Conservation (phyloP, 306 rosid species). For the Ceratonia siliqua region DNA sequence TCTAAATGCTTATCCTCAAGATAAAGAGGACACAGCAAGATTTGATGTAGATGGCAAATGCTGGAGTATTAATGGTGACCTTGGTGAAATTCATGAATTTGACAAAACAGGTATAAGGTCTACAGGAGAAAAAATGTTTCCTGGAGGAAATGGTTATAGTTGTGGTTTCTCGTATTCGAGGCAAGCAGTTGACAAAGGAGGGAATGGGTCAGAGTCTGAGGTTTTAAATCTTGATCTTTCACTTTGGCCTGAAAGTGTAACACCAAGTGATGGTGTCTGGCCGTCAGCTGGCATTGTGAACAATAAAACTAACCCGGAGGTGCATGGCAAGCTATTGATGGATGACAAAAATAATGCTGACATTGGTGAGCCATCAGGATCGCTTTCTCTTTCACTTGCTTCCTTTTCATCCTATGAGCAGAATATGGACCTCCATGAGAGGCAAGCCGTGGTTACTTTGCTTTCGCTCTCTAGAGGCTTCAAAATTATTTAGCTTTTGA, state of each 20-base stretch:
- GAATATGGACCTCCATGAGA: neutral
- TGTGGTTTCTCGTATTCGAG: neutral
- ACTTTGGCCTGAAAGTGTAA: neutral
- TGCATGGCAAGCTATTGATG: neutral
- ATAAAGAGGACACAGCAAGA: neutral
- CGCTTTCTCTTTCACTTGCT: neutral
- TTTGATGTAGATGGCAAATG: neutral
- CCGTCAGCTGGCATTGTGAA: neutral
- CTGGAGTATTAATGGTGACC: neutral
- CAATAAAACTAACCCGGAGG: neutral
- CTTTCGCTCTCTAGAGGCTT: neutral
- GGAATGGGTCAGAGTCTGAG: neutral
- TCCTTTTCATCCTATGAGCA: neutral
- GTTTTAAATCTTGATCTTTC: neutral
- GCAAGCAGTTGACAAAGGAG: neutral
- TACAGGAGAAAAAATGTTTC: neutral
- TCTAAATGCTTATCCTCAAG: neutral
- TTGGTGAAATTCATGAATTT: neutral
- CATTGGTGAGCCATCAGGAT: neutral
- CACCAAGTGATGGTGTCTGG: neutral
- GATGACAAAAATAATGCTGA: neutral
- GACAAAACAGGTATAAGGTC: neutral
- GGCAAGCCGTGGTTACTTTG: constrained; percentile 2
- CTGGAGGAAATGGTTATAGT: neutral
- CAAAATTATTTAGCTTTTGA: neutral